Conservation (phyloP, 805 yeast species). For the Candida orba region DNA sequence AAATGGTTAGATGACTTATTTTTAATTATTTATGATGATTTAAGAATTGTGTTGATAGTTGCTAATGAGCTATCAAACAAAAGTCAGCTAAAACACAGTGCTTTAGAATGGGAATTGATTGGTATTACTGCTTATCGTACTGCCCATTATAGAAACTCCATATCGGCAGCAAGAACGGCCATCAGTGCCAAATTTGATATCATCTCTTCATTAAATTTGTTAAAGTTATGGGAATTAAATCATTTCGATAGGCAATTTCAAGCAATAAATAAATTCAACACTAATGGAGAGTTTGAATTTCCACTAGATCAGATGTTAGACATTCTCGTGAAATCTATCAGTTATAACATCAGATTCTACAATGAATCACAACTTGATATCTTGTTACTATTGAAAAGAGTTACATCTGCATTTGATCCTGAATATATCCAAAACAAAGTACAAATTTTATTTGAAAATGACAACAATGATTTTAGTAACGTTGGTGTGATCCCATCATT, state of each 20-base stretch:
- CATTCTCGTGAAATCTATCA: conserved; percentile 40
- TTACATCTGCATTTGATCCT: conserved; percentile 30
- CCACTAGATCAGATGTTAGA: conserved; percentile 33
- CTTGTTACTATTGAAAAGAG: conserved; percentile 36
- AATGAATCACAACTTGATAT: conserved; percentile 42
- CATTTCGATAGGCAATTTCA: conserved; percentile 11
- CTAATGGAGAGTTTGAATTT: conserved; percentile 14
- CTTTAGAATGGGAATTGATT: conserved; percentile 68
- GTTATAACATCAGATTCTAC: conserved; percentile 64
- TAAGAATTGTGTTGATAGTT: conserved; percentile 31
- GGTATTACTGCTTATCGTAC: conserved; percentile 49
- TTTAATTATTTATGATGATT: conserved; percentile 61
- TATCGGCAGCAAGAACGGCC: conserved; percentile 49
- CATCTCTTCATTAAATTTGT: conserved; percentile 44
- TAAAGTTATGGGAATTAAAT: conserved; percentile 32
- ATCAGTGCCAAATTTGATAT: conserved; percentile 54
- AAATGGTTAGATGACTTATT: conserved; percentile 75
- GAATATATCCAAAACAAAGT: conserved; percentile 25
- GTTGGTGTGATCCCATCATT: conserved; percentile 24
- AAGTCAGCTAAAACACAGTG: conserved; percentile 39
- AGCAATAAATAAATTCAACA: conserved; percentile 13
- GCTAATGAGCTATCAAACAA: conserved; percentile 23
- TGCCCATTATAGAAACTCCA: conserved; percentile 39
- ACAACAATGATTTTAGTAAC: conserved; percentile 19
- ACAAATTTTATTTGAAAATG: conserved; percentile 22